Conservation (phyloP, 306 rosid species). For the Cucurbita moschata region DNA sequence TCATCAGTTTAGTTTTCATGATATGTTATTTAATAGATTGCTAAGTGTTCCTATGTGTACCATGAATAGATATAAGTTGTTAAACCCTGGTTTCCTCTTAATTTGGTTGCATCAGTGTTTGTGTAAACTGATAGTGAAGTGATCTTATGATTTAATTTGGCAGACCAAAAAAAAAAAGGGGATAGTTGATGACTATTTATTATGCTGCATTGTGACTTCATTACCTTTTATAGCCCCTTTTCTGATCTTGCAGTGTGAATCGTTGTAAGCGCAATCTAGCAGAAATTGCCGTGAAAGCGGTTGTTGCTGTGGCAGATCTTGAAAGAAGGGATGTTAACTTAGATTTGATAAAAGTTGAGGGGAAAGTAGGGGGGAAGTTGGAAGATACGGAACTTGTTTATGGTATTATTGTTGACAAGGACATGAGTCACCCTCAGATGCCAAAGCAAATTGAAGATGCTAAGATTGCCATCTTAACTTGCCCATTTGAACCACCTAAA, state of each 20-base stretch:
- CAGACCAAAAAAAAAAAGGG: too few species aligned
- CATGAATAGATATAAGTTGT: not conserved
- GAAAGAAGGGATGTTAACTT: conserved; percentile 89
- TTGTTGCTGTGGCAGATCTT: conserved; percentile 90
- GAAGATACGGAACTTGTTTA: conserved; percentile 90
- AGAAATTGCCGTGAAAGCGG: conserved; percentile 92
- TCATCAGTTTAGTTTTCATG: not conserved
- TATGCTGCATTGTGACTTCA: not conserved
- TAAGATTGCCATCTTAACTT: conserved; percentile 86
- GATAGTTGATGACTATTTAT: not conserved
- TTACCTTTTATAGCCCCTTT: not conserved
- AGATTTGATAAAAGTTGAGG: conserved; percentile 87
- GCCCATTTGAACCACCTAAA: conserved; percentile 98
- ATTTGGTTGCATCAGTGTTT: not conserved
- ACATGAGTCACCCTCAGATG: conserved; percentile 99
- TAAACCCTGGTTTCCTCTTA: not conserved
- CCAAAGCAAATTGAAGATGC: conserved; percentile 91
- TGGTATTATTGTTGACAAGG: conserved; percentile 90
- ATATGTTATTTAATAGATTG: not conserved
- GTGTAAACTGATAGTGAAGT: not conserved
- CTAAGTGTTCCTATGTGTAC: too few species aligned
- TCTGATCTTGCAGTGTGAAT: conserved; percentile 55
- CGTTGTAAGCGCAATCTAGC: conserved; percentile 91
- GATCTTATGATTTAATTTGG: not conserved
- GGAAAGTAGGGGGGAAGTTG: conserved; percentile 91